Conservation (phyloP, 345 rosid species). For the Geranium rotundifolium region DNA sequence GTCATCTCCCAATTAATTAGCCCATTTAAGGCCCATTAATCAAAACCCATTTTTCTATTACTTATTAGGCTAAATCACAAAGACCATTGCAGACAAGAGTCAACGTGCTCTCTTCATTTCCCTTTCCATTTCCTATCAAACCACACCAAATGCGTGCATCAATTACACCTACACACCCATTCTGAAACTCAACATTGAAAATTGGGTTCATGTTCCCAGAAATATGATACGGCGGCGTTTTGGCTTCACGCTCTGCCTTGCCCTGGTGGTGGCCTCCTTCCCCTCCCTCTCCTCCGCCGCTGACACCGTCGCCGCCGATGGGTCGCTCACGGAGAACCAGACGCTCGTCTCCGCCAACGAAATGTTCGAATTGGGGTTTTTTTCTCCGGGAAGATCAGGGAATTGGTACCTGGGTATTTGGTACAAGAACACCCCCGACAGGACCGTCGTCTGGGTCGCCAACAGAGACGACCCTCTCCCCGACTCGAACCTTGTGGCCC, state of each 20-base stretch:
- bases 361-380: conserved; percentile 29
- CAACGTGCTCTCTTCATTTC: background rate
- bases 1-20: too few species aligned
- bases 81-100: background rate
- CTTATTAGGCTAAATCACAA: too few species aligned
- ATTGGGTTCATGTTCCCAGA: background rate
- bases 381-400: conserved; percentile 18
- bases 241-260: background rate
- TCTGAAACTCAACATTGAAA: too few species aligned
- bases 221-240: background rate
- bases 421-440: conserved; percentile 18
- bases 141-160: background rate
- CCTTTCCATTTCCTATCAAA: background rate
- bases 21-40: too few species aligned
- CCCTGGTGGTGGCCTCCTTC: background rate
- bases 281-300: background rate
- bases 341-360: conserved; percentile 21
- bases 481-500: conserved; percentile 8
- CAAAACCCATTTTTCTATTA: too few species aligned
- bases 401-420: conserved; percentile 28
- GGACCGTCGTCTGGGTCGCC: conserved; percentile 36
- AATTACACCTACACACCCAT: too few species aligned
- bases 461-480: conserved; percentile 21
- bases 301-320: conserved; percentile 4
- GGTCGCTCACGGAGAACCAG: conserved; percentile 1